Base-by-base conservation (phyloP, 179 eudicot species). In the Actinidia polygama region DNA sequence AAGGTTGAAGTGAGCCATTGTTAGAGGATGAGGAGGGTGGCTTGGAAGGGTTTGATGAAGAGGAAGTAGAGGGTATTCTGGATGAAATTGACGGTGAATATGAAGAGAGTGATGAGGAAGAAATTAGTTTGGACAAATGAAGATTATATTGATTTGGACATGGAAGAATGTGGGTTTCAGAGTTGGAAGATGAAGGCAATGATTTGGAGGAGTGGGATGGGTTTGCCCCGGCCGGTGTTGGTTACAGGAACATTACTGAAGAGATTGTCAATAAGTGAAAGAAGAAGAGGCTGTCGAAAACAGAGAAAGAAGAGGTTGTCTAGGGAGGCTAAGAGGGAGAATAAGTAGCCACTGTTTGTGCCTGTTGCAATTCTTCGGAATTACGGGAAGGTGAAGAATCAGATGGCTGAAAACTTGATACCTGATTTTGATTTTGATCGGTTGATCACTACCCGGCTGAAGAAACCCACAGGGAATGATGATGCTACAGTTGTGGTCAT, bases 381-480 rank as follows among this genome's bases (percentile, higher is more conserved):
- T 72, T 96, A 95, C 79, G 99, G 99, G 72, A 93, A 90, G 75
- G 96, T 95, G 72, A 96, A 96, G 90, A 95, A 93, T 89, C 93
- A 88, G 67, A 80, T 77, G 44, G 98, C 94, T 7, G 99, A 96
- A 78, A 96, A 95, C 73, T 89, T 96, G 87, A 96, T 96, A 79
- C 99, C 99, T 6, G 99, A 96, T 92, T 96, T 96, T 36, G 99
- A 96, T 85, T 96, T 96, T 24, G 98, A 96, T 83, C 86, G 93
- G 71, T 86, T 96, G 88, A 93, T 96, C 77, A 88, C 91, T 44
- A 91, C 92, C 49, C 86, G 99, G 44, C 85, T 96, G 90, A 91
- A 95, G 95, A 96, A 91, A 85, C 92, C 96, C 0, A 86, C 96
- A 6, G 93, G 96, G 57, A 91, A 73, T 40, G 94, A 92, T 0